A percentile compares a stretch with the other conserved stretches of the same genome.
These are phyloP conservation scores for Penicillium malachiteum DNA, from an alignment of 495 filamentous ascomycete species.

Conservation along the genomic window DNA sequence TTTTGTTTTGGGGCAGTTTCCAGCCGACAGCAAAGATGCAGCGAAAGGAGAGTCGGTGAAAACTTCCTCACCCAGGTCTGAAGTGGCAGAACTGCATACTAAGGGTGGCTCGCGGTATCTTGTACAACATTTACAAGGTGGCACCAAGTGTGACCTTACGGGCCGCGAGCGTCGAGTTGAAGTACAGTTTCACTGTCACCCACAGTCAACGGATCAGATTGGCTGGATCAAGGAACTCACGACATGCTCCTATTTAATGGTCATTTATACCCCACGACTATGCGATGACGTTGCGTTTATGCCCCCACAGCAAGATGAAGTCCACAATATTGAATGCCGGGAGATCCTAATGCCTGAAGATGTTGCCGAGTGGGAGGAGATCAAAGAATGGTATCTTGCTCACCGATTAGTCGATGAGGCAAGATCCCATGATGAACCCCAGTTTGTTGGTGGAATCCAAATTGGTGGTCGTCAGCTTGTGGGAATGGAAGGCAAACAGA, in stretches of 20 bases:
- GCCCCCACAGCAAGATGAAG: slow-evolving; percentile 76
- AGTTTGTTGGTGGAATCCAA: slow-evolving; percentile 57
- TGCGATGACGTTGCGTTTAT: slow-evolving; percentile 92
- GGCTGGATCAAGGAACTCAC: slow-evolving; percentile 93
- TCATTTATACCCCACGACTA: slow-evolving; percentile 87
- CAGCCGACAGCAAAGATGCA: slow-evolving; percentile 19
- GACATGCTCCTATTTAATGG: slow-evolving; percentile 93
- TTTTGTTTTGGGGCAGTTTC: slow-evolving; percentile 73
- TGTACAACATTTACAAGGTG: slow-evolving; percentile 82
- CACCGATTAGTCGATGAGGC: slow-evolving; percentile 39
- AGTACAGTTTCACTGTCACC: slow-evolving; percentile 90
- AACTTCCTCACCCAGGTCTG: slow-evolving; percentile 31
- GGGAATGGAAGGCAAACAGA: slow-evolving; percentile 52
- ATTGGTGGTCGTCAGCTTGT: slow-evolving; percentile 59
- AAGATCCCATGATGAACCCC: slow-evolving; percentile 24
- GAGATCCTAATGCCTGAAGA: slow-evolving; percentile 63
- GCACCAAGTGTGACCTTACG: slow-evolving; percentile 88
- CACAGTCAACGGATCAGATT: slow-evolving; percentile 77
- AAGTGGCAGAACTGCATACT: slow-evolving; percentile 65
- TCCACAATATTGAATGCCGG: slow-evolving; percentile 75
- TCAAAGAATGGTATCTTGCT: slow-evolving; percentile 43
- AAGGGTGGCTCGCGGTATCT: slow-evolving; percentile 86
- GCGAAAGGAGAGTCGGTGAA: slow-evolving; percentile 30
- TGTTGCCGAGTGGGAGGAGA: slow-evolving; percentile 55
- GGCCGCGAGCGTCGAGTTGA: slow-evolving; percentile 82